Evolutionary conservation across 257 asterid species (phyloP).

Genomic region (Fraxinus anomala): DNA sequence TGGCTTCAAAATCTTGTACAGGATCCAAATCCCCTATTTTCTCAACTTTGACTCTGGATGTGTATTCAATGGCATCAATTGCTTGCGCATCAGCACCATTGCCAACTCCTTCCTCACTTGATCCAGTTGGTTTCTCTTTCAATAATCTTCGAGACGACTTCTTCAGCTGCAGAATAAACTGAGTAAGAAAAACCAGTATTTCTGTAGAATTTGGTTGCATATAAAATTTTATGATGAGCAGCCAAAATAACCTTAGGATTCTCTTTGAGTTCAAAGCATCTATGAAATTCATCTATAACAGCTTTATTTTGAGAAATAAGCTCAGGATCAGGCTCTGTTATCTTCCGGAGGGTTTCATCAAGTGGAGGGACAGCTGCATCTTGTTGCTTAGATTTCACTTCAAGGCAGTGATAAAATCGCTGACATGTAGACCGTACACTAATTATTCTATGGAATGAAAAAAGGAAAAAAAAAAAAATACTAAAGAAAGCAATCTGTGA

Average conservation of each 20-base stretch:
- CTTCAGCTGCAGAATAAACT: slow-evolving; percentile 64
- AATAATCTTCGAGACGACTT: slow-evolving; percentile 69
- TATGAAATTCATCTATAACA: slow-evolving; percentile 60
- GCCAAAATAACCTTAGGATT: slow-evolving; percentile 73
- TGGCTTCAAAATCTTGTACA: slow-evolving; percentile 80
- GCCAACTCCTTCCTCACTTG: slow-evolving; percentile 58
- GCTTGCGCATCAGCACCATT: slow-evolving; percentile 48
- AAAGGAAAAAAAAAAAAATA: background rate
- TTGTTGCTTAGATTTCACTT: slow-evolving; percentile 78
- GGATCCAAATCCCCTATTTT: slow-evolving; percentile 69
- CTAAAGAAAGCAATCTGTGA: background rate
- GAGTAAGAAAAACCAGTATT: slow-evolving; percentile 19
- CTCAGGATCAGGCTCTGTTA: slow-evolving; percentile 78
- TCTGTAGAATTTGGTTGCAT: background rate
- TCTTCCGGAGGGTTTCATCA: slow-evolving; percentile 76
- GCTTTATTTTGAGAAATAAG: slow-evolving; percentile 54
- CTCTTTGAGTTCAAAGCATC: slow-evolving; percentile 75
- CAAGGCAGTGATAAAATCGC: slow-evolving; percentile 78
- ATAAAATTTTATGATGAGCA: background rate
- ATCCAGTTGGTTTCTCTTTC: slow-evolving; percentile 72
- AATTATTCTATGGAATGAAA: background rate
- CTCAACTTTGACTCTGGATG: slow-evolving; percentile 57
- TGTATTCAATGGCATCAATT: slow-evolving; percentile 40
- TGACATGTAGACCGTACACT: slow-evolving; percentile 33
- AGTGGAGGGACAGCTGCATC: slow-evolving; percentile 83